These are phyloP conservation scores for Populus simonii DNA, from an alignment of 345 rosid genomes.

Conservation along the genomic window DNA sequence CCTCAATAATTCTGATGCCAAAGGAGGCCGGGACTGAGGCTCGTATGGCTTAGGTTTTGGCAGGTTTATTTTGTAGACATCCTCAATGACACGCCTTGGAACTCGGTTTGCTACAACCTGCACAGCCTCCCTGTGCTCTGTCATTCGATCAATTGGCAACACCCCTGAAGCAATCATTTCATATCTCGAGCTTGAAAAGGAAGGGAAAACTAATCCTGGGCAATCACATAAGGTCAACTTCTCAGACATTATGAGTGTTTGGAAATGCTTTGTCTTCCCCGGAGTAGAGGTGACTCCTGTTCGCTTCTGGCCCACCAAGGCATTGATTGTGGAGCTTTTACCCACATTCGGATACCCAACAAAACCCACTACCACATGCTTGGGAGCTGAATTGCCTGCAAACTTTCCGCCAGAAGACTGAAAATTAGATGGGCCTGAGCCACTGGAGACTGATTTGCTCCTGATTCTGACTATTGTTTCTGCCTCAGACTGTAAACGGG, in stretches of 20 bases:
- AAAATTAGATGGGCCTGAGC: constrained; percentile 24
- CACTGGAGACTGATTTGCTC: constrained; percentile 36
- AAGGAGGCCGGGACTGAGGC: constrained; percentile 69
- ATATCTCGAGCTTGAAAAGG: constrained; percentile 84
- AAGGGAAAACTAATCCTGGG: constrained; percentile 87
- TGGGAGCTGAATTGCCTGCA: constrained; percentile 20
- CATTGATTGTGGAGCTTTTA: constrained; percentile 92
- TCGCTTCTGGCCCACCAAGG: constrained; percentile 85
- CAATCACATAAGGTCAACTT: constrained; percentile 86
- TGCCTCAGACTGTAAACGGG: constrained; percentile 65
- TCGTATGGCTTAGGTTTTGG: constrained; percentile 88
- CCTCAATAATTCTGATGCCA: constrained; percentile 66
- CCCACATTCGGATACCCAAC: constrained; percentile 98
- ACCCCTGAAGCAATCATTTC: constrained; percentile 96
- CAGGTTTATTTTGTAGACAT: constrained; percentile 65
- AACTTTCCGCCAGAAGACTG: constrained; percentile 18
- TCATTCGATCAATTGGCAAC: constrained; percentile 86
- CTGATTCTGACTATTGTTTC: constrained; percentile 64
- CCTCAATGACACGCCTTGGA: constrained; percentile 61
- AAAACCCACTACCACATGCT: constrained; percentile 71
- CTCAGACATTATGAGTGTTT: constrained; percentile 74
- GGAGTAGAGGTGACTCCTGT: constrained; percentile 96
- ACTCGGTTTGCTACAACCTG: constrained; percentile 82
- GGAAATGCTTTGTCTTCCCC: constrained; percentile 95
- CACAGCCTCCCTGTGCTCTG: constrained; percentile 82